Percentiles rank a stretch among this genome's conserved stretches.
phyloP scores from a whole-genome alignment of 2,329 filamentous ascomycete genomes.

The Neonectria hederae region DNA sequence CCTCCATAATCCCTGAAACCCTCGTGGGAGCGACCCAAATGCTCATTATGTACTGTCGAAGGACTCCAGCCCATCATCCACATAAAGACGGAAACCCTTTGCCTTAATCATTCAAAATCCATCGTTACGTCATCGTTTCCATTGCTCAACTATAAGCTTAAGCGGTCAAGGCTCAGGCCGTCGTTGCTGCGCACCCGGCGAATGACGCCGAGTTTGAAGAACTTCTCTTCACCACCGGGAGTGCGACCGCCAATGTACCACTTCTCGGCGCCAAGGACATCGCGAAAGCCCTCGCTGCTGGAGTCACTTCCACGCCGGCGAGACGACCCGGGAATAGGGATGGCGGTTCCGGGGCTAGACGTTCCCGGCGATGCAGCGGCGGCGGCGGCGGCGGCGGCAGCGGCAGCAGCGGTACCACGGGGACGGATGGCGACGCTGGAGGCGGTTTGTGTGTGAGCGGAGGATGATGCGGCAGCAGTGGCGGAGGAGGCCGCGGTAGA shows the following conservation, averaged over 20 bases:
- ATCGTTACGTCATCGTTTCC: slow-evolving; percentile 7
- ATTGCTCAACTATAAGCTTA: slow-evolving; percentile 69
- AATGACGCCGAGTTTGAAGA: slow-evolving; percentile 83
- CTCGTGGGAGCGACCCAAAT: slow-evolving; percentile 14
- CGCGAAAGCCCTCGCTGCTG: slow-evolving; percentile 78
- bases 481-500: slow-evolving; percentile 41
- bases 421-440: slow-evolving; percentile 45
- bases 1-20: neutral
- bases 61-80: slow-evolving; percentile 5
- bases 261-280: slow-evolving; percentile 76
- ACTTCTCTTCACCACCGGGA: slow-evolving; percentile 79
- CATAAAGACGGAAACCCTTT: neutral
- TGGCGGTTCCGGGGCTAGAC: slow-evolving; percentile 41
- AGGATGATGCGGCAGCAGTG: slow-evolving; percentile 32
- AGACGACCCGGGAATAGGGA: slow-evolving; percentile 53
- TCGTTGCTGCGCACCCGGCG: slow-evolving; percentile 78
- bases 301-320: slow-evolving; percentile 77
- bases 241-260: slow-evolving; percentile 85
- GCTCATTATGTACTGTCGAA: slow-evolving; percentile 16
- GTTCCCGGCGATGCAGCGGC: slow-evolving; percentile 23
- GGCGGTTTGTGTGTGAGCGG: slow-evolving; percentile 40
- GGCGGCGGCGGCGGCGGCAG: slow-evolving; percentile 21
- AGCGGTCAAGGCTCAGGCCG: slow-evolving; percentile 75
- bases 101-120: neutral
- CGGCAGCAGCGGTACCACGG: slow-evolving; percentile 31